Conservation (phyloP, 495 filamentous ascomycete genomes). For the Cryomyces minteri region DNA sequence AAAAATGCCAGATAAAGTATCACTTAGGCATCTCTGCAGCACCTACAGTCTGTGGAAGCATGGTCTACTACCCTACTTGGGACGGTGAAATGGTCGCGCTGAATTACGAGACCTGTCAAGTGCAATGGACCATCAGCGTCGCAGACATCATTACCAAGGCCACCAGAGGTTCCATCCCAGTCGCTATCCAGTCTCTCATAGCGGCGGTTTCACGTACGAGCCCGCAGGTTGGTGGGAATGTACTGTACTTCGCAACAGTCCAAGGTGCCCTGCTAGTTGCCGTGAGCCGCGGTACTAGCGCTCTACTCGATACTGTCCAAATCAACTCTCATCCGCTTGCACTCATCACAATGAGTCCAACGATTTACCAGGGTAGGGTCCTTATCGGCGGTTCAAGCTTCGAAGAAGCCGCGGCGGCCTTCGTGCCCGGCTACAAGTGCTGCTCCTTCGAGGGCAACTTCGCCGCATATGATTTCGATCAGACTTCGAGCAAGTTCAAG, state of each 20-base stretch:
- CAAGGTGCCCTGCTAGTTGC: background rate
- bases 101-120: background rate
- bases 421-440: background rate
- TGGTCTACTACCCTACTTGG: no score
- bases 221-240: background rate
- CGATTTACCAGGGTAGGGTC: conserved; percentile 1
- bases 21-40: no score
- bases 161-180: background rate
- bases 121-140: background rate
- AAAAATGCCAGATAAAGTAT: no score
- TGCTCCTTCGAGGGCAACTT: conserved; percentile 4
- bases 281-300: background rate
- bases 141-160: background rate
- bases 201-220: background rate
- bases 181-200: no score
- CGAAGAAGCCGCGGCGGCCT: background rate
- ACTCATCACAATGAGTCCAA: conserved; percentile 1
- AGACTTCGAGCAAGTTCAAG: background rate
- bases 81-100: background rate
- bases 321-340: conserved; percentile 2
- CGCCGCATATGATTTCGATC: background rate
- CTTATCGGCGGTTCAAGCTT: background rate
- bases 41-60: no score
- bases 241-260: background rate
- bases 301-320: background rate